Conservation (phyloP, 164 flowering plant species). For the grape (Vitis vinifera) region ASM3070453v1 NC_081809.1:25211001-25211500, state of each 20-base stretch:
- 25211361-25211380: constrained; percentile 24
- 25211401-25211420: constrained; percentile 9
- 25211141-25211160: too few species aligned
- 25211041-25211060: too few species aligned
- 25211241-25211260: constrained; percentile 19
- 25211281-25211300: constrained; percentile 27
- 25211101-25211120: too few species aligned
- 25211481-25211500: too few species aligned
- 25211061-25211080: too few species aligned
- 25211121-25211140: too few species aligned
- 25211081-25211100: too few species aligned
- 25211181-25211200: neutral
- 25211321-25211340: constrained; percentile 32
- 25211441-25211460: neutral
- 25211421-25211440: constrained; percentile 25
- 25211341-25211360: constrained; percentile 16
- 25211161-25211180: too few species aligned
- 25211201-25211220: neutral
- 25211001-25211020: too few species aligned
- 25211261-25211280: constrained; percentile 42
- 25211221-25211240: constrained; percentile 12
- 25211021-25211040: too few species aligned
- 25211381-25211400: constrained; percentile 23
- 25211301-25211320: constrained; percentile 31
- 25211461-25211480: too few species aligned